Conservation (phyloP, 345 rosid species). For the Linum trigynum region DNA sequence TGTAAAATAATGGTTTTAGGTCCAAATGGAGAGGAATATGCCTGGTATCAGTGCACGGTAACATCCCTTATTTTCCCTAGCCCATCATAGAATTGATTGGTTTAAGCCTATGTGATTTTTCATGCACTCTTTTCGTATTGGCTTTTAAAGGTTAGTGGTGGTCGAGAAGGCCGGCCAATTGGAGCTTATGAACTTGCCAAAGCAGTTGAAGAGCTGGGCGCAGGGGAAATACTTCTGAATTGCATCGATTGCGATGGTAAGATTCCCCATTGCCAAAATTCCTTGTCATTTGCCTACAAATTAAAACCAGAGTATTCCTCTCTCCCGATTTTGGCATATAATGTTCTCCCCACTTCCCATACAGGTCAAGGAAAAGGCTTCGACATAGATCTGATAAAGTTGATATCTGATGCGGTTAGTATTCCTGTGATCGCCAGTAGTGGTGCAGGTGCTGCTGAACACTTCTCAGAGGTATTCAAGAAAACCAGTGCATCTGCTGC, state of each 20-base stretch:
- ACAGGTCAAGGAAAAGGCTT: constrained; percentile 98
- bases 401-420: constrained; percentile 83
- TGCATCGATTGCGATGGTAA: constrained; percentile 97
- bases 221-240: constrained; percentile 90
- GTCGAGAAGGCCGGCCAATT: constrained; percentile 91
- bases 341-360: constrained; percentile 5
- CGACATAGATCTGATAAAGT: constrained; percentile 61
- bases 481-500: constrained; percentile 88
- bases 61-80: constrained; percentile 12
- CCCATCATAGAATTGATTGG: neutral
- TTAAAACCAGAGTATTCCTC: neutral
- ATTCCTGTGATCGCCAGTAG: constrained; percentile 97
- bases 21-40: constrained; percentile 85
- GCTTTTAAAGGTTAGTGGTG: constrained; percentile 68
- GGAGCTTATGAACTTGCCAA: constrained; percentile 98
- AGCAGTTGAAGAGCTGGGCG: constrained; percentile 90
- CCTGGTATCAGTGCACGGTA: constrained; percentile 99
- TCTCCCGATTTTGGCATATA: too few relatives aligned
- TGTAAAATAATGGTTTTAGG: constrained; percentile 34
- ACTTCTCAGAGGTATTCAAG: constrained; percentile 73
- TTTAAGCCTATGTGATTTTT: neutral
- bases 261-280: constrained; percentile 1
- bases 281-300: too few relatives aligned
- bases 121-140: neutral
- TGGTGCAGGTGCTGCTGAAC: constrained; percentile 76